Percentiles rank a stretch among this genome's conserved stretches.
phyloP scores from a whole-genome alignment of 2,329 filamentous ascomycete species.

The Ceratocystis cacaofunesta region DNA sequence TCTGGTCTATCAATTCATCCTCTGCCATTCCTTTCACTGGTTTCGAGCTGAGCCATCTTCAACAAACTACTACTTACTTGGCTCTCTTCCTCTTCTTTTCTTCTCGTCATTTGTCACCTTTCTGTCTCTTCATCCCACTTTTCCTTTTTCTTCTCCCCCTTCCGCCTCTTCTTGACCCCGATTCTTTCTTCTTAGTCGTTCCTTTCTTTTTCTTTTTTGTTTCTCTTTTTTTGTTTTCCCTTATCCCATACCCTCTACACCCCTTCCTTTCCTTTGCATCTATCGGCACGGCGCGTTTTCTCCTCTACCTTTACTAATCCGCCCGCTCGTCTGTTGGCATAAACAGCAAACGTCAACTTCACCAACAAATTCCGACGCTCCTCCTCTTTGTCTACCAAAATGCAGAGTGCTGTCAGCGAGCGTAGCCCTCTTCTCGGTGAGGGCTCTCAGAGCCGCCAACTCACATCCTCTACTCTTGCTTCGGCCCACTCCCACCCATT shows the following conservation, averaged over 20 bases:
- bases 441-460: slow-evolving; percentile 17
- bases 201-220: slow-evolving; percentile 8
- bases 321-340: not conserved
- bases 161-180: not conserved
- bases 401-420: slow-evolving; percentile 23
- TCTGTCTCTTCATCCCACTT: not conserved
- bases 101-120: not conserved
- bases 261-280: not conserved
- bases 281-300: not conserved
- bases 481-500: not conserved
- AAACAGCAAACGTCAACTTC: slow-evolving; percentile 22
- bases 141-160: not conserved
- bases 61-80: not conserved
- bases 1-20: no score
- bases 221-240: not conserved
- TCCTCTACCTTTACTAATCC: not conserved
- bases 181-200: not conserved
- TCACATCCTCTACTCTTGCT: not conserved
- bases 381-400: slow-evolving; percentile 17
- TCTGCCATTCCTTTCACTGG: not conserved
- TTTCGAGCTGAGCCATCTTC: not conserved
- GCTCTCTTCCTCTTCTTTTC: not conserved
- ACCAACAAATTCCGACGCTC: slow-evolving; percentile 19
- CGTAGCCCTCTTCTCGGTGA: slow-evolving; percentile 30
- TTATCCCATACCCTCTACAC: not conserved